These are phyloP conservation scores for Zymoseptoria brevis DNA, from an alignment of 2,329 filamentous ascomycete genomes.

Conservation along the genomic window DNA sequence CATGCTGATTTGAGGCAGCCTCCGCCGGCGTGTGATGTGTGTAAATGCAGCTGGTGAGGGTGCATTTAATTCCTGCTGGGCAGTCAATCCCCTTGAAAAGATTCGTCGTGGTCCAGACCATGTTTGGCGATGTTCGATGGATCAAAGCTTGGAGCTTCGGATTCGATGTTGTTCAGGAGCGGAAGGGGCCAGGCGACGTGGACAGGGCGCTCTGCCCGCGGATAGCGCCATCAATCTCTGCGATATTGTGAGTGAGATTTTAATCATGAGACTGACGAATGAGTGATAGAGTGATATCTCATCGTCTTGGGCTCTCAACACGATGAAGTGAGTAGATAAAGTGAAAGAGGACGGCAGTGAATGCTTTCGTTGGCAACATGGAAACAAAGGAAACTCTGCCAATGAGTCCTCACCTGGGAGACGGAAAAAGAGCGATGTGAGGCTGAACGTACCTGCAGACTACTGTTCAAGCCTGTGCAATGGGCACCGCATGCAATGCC, in stretches of 20 bases:
- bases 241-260: not conserved
- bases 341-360: not conserved
- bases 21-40: constrained; percentile 36
- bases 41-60: constrained; percentile 52
- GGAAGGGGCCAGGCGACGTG: not conserved
- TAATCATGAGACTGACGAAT: not conserved
- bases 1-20: not conserved
- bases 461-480: not conserved
- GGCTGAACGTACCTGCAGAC: not conserved
- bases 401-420: not conserved
- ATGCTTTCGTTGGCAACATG: not conserved
- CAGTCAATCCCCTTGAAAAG: constrained; percentile 47
- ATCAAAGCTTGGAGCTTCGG: not conserved
- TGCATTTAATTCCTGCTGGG: constrained; percentile 44
- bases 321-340: not conserved
- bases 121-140: constrained; percentile 23
- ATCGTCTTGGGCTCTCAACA: not conserved
- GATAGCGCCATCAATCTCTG: not conserved
- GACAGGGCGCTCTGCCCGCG: not conserved
- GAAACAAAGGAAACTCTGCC: not conserved
- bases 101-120: constrained; percentile 48
- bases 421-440: not conserved
- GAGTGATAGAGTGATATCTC: not conserved
- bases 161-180: constrained; percentile 1
- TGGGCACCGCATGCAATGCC: not conserved